Conservation (phyloP, 352 stramenopile species). For the Phytopythium vexans region DNA sequence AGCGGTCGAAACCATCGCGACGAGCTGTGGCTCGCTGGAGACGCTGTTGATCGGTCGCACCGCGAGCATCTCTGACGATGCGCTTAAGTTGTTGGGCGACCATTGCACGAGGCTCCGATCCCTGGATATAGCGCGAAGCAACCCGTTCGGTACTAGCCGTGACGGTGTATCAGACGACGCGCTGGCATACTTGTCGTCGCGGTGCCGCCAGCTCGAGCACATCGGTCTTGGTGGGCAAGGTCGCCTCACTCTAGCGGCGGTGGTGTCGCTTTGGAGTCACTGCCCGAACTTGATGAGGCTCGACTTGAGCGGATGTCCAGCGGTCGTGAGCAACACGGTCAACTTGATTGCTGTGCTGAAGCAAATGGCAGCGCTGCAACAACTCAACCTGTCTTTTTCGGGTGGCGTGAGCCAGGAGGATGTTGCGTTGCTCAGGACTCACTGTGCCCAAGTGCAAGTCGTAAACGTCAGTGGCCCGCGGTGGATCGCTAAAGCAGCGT, state of each 20-base stretch:
- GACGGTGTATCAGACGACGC: constrained; percentile 45
- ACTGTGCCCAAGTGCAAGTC: constrained; percentile 54
- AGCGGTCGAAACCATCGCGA: constrained; percentile 28
- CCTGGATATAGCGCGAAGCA: constrained; percentile 63
- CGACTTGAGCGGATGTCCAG: constrained; percentile 52
- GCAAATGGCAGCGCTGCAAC: constrained; percentile 37
- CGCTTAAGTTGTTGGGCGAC: constrained; percentile 34
- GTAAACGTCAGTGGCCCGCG: constrained; percentile 42
- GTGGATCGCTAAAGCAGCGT: too few relatives aligned
- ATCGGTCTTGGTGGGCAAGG: constrained; percentile 54
- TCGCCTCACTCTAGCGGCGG: constrained; percentile 32
- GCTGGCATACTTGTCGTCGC: constrained; percentile 36
- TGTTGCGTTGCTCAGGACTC: constrained; percentile 48
- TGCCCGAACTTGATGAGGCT: constrained; percentile 43
- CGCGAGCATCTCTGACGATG: constrained; percentile 41
- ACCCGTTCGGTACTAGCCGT: constrained; percentile 56
- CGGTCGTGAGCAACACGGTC: constrained; percentile 55
- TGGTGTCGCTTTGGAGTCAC: constrained; percentile 31
- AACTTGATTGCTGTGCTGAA: constrained; percentile 37
- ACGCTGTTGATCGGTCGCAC: constrained; percentile 44
- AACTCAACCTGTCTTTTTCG: constrained; percentile 60
- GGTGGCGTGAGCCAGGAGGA: constrained; percentile 37
- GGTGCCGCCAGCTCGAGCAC: constrained; percentile 37
- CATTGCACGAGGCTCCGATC: constrained; percentile 31
- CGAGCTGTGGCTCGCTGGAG: constrained; percentile 27